phyloP scores from a whole-genome alignment of 2,329 filamentous ascomycete species.

The Orbilia quercus region DNA sequence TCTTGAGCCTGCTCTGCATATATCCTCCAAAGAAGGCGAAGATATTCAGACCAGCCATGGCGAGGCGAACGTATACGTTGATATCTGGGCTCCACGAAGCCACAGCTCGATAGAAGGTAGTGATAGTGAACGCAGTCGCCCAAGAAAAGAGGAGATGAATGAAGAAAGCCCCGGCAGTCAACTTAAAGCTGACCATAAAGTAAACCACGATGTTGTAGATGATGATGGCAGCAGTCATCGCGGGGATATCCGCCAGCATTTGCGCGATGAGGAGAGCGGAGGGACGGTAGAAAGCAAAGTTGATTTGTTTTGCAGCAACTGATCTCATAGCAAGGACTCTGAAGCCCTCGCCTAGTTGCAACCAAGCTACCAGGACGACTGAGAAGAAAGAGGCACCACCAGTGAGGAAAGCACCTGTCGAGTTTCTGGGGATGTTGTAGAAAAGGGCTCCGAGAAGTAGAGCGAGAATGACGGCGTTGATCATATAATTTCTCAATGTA shows the following conservation, averaged over 20 bases:
- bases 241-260: conserved; percentile 72
- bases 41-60: conserved; percentile 72
- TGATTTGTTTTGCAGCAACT: conserved; percentile 75
- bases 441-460: conserved; percentile 84
- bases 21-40: conserved; percentile 75
- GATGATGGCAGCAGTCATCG: conserved; percentile 70
- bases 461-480: conserved; percentile 79
- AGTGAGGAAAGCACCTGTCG: conserved; percentile 72
- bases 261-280: conserved; percentile 73
- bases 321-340: conserved; percentile 76
- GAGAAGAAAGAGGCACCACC: conserved; percentile 75
- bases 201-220: conserved; percentile 74
- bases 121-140: conserved; percentile 72
- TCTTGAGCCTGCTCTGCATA: conserved; percentile 73
- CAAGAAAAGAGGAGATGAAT: conserved; percentile 61
- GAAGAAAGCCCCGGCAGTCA: conserved; percentile 73
- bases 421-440: conserved; percentile 73
- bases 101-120: conserved; percentile 74
- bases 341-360: conserved; percentile 82
- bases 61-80: conserved; percentile 74
- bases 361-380: conserved; percentile 74
- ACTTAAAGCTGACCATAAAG: conserved; percentile 72
- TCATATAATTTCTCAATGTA: conserved; percentile 80
- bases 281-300: conserved; percentile 77
- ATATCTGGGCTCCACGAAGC: conserved; percentile 73